Evolutionary conservation across 2,329 filamentous ascomycete genomes (phyloP).

Genomic region (Diplodia seriata): DNA sequence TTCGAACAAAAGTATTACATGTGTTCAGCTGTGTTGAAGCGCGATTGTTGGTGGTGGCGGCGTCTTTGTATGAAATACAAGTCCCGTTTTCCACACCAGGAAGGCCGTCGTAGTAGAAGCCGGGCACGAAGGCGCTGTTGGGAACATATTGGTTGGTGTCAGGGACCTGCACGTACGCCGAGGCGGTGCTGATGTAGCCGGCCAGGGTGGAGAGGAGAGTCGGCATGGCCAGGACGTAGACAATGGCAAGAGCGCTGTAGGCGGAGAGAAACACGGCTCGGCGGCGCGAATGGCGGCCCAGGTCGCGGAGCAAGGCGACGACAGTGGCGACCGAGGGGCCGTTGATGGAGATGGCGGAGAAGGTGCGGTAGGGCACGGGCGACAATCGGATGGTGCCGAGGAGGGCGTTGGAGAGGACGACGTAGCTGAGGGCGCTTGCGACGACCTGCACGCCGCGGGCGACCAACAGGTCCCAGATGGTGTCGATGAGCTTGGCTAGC

Average conservation of each 20-base stretch:
- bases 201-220: conserved; percentile 47
- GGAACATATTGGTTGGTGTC: neutral
- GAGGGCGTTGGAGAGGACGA: conserved; percentile 45
- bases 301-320: conserved; percentile 40
- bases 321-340: conserved; percentile 38
- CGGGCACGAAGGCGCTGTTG: neutral
- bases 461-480: conserved; percentile 45
- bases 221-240: conserved; percentile 43
- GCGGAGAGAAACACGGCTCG: conserved; percentile 41
- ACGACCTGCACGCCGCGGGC: conserved; percentile 44
- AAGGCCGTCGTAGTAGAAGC: neutral
- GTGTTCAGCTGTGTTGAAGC: neutral
- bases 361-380: conserved; percentile 44
- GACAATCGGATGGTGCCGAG: conserved; percentile 45
- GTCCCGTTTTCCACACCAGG: neutral
- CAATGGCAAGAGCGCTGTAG: conserved; percentile 43
- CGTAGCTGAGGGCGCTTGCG: conserved; percentile 42
- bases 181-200: conserved; percentile 43
- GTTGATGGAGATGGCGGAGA: conserved; percentile 43
- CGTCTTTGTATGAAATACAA: neutral
- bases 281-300: conserved; percentile 38
- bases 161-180: neutral
- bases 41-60: neutral
- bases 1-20: neutral
- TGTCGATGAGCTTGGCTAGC: conserved; percentile 46